Evolutionary conservation across 805 yeast genomes (phyloP).

Genomic region (Suhomyces emberorum): DNA sequence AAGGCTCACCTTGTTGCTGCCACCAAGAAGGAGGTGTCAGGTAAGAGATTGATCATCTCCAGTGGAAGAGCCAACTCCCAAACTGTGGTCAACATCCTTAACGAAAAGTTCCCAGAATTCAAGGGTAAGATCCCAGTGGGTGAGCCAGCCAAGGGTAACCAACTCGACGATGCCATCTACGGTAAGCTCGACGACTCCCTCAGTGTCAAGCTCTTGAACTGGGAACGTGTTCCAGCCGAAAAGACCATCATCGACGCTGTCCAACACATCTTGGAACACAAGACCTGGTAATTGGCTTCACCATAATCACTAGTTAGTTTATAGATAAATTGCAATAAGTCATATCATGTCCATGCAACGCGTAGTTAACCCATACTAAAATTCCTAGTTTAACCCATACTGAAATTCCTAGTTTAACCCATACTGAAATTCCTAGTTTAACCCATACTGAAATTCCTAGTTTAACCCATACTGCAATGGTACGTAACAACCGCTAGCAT

Average conservation of each 20-base stretch:
- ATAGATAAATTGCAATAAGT: no score
- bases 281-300: no score
- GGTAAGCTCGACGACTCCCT: slow-evolving; percentile 31
- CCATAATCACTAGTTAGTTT: no score
- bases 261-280: slow-evolving; percentile 35
- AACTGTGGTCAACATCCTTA: slow-evolving; percentile 28
- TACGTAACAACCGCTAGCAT: no score
- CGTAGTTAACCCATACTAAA: no score
- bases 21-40: slow-evolving; percentile 11
- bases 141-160: slow-evolving; percentile 23
- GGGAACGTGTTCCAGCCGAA: slow-evolving; percentile 37
- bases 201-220: slow-evolving; percentile 36
- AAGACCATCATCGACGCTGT: slow-evolving; percentile 43
- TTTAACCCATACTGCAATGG: no score
- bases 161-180: slow-evolving; percentile 8
- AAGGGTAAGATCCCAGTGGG: slow-evolving; percentile 37
- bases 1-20: slow-evolving; percentile 13
- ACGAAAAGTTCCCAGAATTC: slow-evolving; percentile 40
- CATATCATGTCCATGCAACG: no score
- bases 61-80: slow-evolving; percentile 23
- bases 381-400: no score
- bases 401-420: no score
- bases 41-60: slow-evolving; percentile 28
- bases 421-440: no score
- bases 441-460: no score